These are phyloP conservation scores for Pulveroboletus sp. DNA, from an alignment of 768 basidiomycete species.

Conservation along the genomic window DNA sequence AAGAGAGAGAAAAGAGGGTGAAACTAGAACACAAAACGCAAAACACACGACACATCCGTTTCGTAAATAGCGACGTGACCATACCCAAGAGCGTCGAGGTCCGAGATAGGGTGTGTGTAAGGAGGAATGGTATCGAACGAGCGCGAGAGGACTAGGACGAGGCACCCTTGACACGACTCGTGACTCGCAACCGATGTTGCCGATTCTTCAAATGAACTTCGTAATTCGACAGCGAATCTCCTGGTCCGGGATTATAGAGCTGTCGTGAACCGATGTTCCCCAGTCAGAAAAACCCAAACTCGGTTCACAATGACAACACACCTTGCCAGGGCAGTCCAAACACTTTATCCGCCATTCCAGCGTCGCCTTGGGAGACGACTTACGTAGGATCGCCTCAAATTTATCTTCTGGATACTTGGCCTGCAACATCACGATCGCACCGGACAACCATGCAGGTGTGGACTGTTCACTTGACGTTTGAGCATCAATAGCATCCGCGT, in stretches of 20 bases:
- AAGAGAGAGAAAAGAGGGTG: not conserved
- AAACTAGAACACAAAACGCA: constrained; percentile 3
- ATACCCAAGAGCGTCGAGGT: constrained; percentile 9
- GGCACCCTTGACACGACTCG: constrained; percentile 39
- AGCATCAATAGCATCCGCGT: constrained; percentile 31
- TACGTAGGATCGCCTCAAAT: constrained; percentile 73
- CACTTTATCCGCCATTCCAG: constrained; percentile 92
- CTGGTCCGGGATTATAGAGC: constrained; percentile 89
- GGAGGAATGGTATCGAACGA: not conserved
- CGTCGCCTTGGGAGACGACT: constrained; percentile 46
- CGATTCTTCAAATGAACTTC: constrained; percentile 90
- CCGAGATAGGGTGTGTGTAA: constrained; percentile 6
- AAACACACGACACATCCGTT: constrained; percentile 9
- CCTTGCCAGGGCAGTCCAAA: constrained; percentile 90
- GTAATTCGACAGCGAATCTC: constrained; percentile 82
- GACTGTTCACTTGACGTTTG: constrained; percentile 31
- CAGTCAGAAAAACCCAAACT: not conserved
- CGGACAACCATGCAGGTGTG: constrained; percentile 67
- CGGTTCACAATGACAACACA: constrained; percentile 23
- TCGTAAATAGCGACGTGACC: constrained; percentile 11
- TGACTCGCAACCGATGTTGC: constrained; percentile 71
- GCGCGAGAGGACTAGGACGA: constrained; percentile 17
- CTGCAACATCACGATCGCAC: constrained; percentile 64
- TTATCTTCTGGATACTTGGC: constrained; percentile 72
- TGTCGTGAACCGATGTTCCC: constrained; percentile 25